Conservation (phyloP, 2,329 filamentous ascomycete genomes). For the Fusarium chlamydosporum region DNA sequence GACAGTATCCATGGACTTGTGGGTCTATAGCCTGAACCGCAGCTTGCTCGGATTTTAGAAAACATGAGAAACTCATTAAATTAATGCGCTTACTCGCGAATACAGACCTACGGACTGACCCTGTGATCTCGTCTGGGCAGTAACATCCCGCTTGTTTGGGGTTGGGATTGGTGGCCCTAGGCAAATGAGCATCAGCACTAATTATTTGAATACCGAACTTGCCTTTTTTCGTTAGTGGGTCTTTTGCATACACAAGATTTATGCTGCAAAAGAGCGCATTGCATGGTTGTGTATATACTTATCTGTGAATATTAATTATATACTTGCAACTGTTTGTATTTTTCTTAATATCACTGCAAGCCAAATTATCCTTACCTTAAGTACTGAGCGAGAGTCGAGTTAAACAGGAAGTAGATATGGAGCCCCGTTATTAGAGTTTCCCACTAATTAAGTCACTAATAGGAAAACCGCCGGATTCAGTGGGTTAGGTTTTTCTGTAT, state of each 20-base stretch:
- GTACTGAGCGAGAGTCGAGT: too few species aligned
- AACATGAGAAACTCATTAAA: conserved; percentile 2
- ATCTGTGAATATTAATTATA: not conserved
- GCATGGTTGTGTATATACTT: not conserved
- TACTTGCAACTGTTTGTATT: not conserved
- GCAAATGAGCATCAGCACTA: conserved; percentile 43
- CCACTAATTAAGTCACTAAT: conserved; percentile 3
- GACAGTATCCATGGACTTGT: too few species aligned
- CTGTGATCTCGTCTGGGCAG: conserved; percentile 2
- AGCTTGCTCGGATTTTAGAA: not conserved
- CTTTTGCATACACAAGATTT: conserved; percentile 19
- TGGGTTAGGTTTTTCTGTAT: not conserved
- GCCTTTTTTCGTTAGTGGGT: conserved; percentile 22
- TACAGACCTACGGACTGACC: not conserved
- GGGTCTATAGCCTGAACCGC: not conserved
- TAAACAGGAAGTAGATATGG: not conserved
- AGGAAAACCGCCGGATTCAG: conserved; percentile 7
- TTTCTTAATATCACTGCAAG: not conserved
- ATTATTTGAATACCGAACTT: conserved; percentile 22
- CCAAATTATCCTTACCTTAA: too few species aligned
- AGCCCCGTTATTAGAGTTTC: conserved; percentile 20
- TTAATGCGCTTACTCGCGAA: conserved; percentile 5
- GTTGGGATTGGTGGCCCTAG: conserved; percentile 37
- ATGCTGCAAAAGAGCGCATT: not conserved
- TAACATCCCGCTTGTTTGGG: conserved; percentile 22